Evolutionary conservation across 2,329 filamentous ascomycete species (phyloP).

Genomic region (Pseudogymnoascus sp.): DNA sequence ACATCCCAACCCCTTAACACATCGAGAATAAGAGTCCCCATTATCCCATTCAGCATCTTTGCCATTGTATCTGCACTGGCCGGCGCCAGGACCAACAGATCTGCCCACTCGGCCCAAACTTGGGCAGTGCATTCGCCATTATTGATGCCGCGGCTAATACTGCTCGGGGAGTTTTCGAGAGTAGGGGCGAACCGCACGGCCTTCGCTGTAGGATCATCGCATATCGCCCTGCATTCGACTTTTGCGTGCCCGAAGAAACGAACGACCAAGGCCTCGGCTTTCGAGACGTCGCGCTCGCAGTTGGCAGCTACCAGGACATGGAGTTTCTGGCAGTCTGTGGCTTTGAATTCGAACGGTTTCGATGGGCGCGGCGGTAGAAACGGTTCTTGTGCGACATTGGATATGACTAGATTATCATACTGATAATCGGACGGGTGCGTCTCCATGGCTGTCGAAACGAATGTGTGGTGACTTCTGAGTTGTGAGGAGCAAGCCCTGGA

Average conservation of each 20-base stretch:
- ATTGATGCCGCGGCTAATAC: neutral
- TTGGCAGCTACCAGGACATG: constrained; percentile 58
- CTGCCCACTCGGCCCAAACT: constrained; percentile 74
- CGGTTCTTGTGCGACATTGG: constrained; percentile 10
- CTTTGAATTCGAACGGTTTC: constrained; percentile 20
- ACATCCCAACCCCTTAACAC: constrained; percentile 80
- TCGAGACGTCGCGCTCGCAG: constrained; percentile 55
- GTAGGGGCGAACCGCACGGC: constrained; percentile 40
- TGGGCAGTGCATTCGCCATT: constrained; percentile 32
- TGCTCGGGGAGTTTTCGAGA: constrained; percentile 24
- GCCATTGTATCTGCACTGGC: constrained; percentile 77
- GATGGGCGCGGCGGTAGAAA: constrained; percentile 21
- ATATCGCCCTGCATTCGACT: constrained; percentile 52
- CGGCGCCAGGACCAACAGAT: constrained; percentile 74
- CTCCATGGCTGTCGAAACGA: neutral
- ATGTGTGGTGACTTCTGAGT: constrained; percentile 4
- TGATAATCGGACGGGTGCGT: neutral
- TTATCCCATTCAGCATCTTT: constrained; percentile 78
- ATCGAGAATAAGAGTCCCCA: constrained; percentile 71
- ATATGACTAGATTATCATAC: neutral
- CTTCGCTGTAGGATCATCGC: constrained; percentile 56
- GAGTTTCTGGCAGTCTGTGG: constrained; percentile 46
- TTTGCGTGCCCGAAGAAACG: constrained; percentile 56
- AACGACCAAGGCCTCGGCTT: constrained; percentile 56
- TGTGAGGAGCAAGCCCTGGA: constrained; percentile 1